Base-by-base conservation (phyloP, 1,284 basidiomycete genomes). In the Cryptococcus floricola region DNA sequence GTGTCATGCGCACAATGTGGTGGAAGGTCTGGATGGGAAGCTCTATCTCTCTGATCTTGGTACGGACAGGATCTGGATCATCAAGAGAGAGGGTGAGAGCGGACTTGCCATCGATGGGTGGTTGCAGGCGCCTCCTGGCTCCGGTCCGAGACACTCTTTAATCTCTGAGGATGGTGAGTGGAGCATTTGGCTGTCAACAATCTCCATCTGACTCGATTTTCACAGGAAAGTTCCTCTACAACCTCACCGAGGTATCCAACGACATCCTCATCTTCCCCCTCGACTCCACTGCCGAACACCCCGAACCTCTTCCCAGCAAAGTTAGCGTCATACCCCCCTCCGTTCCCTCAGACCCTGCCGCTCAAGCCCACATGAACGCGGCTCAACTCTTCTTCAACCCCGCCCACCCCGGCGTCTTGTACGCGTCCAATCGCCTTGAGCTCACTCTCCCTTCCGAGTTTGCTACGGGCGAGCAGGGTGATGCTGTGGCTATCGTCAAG, bases 381-480 rank as follows among this genome's bases (percentile, higher is more conserved):
- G 73, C 73, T 16, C 74, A 77, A 60, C 49, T 76, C 46, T 44
- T 59, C 39, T 47, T 66, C 18, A 60, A 68, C 61, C 67, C 72
- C 14, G n/a, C 54, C 4, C 45, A 59, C 52, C 63, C 68, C 1
- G 54, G 61, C 44, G 64, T 66, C 9, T 51, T 76, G 1, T 76
- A 74, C 64, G 73, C 70, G 5, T 71, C 72, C 19, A 77, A 77
- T 63, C 65, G 76, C n/a, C 63, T 65, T 38, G 70, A 75, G 56
- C 62, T 70, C 48, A 62, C 67, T 41, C 57, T 69, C 27, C 38
- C 54, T 8, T 57, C 64, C 45, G 60, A 66, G 28, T 59, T 69
- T 43, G 60, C 63, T 38, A 50, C 54, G 16, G 59, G 58, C n/a
- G 54, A 66, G n/a, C 50, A 48, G 18, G 76, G 76, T 9, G 76